Percentiles rank a stretch among this genome's conserved stretches.
phyloP scores from a whole-genome alignment of 1,284 basidiomycete genomes.

The Moniliophthora roreri region DNA sequence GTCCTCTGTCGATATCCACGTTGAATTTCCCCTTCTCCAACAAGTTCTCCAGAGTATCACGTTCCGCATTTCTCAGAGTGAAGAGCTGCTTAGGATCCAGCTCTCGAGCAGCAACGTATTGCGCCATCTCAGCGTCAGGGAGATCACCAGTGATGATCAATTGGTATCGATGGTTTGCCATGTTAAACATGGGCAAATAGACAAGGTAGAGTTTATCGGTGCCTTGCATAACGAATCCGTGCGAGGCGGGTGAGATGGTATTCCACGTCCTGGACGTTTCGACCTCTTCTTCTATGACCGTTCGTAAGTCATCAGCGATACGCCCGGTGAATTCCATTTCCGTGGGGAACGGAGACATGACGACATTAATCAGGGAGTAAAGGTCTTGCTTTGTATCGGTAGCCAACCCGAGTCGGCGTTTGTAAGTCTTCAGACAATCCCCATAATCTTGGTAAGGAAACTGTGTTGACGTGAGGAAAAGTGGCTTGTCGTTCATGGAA shows the following conservation, averaged over 20 bases:
- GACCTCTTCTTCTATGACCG: conserved; percentile 34
- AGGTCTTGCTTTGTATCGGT: conserved; percentile 30
- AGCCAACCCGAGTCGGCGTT: conserved; percentile 35
- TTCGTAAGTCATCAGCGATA: conserved; percentile 33
- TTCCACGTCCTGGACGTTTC: conserved; percentile 27
- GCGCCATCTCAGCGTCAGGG: conserved; percentile 14
- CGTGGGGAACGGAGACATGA: conserved; percentile 44
- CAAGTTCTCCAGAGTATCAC: conserved; percentile 19
- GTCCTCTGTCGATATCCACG: conserved; percentile 19
- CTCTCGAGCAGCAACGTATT: conserved; percentile 20
- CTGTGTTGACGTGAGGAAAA: conserved; percentile 36
- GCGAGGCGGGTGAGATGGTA: conserved; percentile 28
- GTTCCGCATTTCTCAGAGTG: conserved; percentile 18
- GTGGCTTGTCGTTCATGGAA: conserved; percentile 26
- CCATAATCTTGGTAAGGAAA: conserved; percentile 35
- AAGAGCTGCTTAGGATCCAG: conserved; percentile 23
- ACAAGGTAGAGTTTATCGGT: conserved; percentile 33
- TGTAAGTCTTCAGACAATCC: conserved; percentile 31
- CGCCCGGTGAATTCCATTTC: conserved; percentile 30
- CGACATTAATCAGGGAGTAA: conserved; percentile 37
- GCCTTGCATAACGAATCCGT: conserved; percentile 42
- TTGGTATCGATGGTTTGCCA: conserved; percentile 37
- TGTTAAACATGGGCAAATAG: conserved; percentile 37
- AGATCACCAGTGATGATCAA: conserved; percentile 36
- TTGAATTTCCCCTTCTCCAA: conserved; percentile 17